phyloP scores from a whole-genome alignment of 352 stramenopile genomes.

The Phytophthora capsici region DNA sequence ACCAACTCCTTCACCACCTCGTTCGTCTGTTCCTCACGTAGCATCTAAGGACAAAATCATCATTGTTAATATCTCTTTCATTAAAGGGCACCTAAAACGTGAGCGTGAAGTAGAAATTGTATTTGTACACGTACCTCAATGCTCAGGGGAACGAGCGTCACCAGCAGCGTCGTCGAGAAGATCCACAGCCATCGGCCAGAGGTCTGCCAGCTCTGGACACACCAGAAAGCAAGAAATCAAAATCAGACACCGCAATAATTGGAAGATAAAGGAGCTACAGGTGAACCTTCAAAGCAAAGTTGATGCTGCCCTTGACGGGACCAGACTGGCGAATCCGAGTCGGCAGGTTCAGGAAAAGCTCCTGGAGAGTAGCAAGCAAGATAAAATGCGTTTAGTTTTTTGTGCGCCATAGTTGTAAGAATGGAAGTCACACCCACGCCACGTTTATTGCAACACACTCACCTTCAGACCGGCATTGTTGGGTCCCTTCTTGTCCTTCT shows the following conservation, averaged over 20 bases:
- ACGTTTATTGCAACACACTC: not conserved
- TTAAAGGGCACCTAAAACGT: not conserved
- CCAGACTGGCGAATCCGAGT: conserved; percentile 71
- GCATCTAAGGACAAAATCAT: conserved; percentile 45
- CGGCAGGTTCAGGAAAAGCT: conserved; percentile 74
- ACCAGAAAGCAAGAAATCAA: conserved; percentile 12
- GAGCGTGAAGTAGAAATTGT: not conserved
- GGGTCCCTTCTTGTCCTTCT: conserved; percentile 84
- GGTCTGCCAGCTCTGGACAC: conserved; percentile 54
- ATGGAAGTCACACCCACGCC: not conserved
- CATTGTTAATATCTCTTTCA: conserved; percentile 2
- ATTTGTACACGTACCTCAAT: conserved; percentile 67
- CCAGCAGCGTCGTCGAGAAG: conserved; percentile 82
- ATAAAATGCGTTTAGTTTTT: conserved; percentile 16
- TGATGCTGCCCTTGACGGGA: conserved; percentile 65
- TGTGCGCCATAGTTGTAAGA: not conserved
- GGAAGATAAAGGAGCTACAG: not conserved
- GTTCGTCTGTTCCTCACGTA: conserved; percentile 86
- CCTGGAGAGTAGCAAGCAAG: conserved; percentile 37
- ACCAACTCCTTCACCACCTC: conserved; percentile 85
- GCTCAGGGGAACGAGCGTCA: conserved; percentile 85
- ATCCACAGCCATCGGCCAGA: conserved; percentile 82
- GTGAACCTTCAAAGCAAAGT: conserved; percentile 58
- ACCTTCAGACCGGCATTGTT: conserved; percentile 71
- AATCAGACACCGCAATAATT: conserved; percentile 7